Percentiles rank a stretch among this genome's conserved stretches.
Evolutionary conservation across 2,329 filamentous ascomycete species (phyloP).

Genomic region (Venturia asperata): DNA sequence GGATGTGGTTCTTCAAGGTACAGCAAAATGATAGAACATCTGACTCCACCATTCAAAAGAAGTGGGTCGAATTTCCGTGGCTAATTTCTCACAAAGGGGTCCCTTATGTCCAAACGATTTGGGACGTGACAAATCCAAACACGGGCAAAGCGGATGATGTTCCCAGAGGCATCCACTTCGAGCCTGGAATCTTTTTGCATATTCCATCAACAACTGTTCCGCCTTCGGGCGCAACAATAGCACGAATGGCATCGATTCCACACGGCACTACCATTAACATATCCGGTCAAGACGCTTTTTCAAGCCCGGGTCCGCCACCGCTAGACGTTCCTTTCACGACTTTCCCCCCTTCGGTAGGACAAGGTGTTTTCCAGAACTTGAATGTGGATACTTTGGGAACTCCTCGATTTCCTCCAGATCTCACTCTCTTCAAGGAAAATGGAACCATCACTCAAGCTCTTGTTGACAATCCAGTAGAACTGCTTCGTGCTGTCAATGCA

Average conservation of each 20-base stretch:
- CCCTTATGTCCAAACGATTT: constrained; percentile 11
- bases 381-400: not conserved
- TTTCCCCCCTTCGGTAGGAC: not conserved
- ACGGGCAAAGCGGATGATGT: constrained; percentile 24
- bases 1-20: not conserved
- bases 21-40: not conserved
- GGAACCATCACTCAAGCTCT: not conserved
- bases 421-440: not conserved
- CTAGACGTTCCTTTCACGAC: not conserved
- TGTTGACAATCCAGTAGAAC: constrained; percentile 1
- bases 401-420: constrained; percentile 5
- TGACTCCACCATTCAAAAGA: not conserved
- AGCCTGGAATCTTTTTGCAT: constrained; percentile 37
- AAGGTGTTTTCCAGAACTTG: constrained; percentile 1
- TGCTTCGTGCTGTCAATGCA: not conserved
- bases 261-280: constrained; percentile 40
- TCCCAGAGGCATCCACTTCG: constrained; percentile 34
- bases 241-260: constrained; percentile 39
- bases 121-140: not conserved
- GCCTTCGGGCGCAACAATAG: constrained; percentile 6
- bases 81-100: constrained; percentile 24
- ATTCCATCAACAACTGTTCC: constrained; percentile 27
- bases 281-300: constrained; percentile 22
- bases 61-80: constrained; percentile 18
- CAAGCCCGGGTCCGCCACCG: not conserved